Base-by-base conservation (phyloP, 2,329 filamentous ascomycete species). In the Ophiostoma sp. region DNA sequence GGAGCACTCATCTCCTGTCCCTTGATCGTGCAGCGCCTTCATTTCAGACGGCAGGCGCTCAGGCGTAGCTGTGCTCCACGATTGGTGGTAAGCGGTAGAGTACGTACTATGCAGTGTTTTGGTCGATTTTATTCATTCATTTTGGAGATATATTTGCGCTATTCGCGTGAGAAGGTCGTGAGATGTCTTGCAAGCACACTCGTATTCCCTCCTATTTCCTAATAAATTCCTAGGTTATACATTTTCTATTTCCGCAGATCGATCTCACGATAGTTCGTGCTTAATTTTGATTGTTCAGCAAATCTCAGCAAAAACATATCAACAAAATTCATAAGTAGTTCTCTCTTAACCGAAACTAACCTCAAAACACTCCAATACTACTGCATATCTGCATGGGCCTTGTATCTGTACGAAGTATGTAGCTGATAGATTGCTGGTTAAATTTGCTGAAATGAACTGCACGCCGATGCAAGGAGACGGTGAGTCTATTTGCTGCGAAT, bases 21-120 rank as follows among this genome's bases (percentile, higher is more conserved):
- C 69, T 71, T 70, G 27, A 67, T 71, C 69, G 70, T 71, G 70
- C 70, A 71, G 67, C 60, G 60, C 60, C 60, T 68, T 71, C 67
- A 71, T 71, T 71, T 71, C 62, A 71, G 67, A 71, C 67, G 67
- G 70, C 67, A 71, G 60, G 57, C 31, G 57, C 57, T 64, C 57
- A 62, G n/a, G 52, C 52, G 48, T 52, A 23, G 54, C 27, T 60
- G 7, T 57, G 27, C 36, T 36, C 52, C 52, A 60, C 67, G 54
- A 20, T 62, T 62, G 57, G 57, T 35, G 11, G 57, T 62, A n/a
- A 6, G n/a, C 52, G 23, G 8, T 5, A 8, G 48, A 54, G 48
- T n/a, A 20, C 8, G 48, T 23, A 31, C n/a, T 17, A 44, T 13
- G 3, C 13, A 13, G 13, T 10, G 27, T 57, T 23, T 13, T 60